Conservation (phyloP, 2,329 filamentous ascomycete genomes). For the Didymellaceae sp. region DNA sequence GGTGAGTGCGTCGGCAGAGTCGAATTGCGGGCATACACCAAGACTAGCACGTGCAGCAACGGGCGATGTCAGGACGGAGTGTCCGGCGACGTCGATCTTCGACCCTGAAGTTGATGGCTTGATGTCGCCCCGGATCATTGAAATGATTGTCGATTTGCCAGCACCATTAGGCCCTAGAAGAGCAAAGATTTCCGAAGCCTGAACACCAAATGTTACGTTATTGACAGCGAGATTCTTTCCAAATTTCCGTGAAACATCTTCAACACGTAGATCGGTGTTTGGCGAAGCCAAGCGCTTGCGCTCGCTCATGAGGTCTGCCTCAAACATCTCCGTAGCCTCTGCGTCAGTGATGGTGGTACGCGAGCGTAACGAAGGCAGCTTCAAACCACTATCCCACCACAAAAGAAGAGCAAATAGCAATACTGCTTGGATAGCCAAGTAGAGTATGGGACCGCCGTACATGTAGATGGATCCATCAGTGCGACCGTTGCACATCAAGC, state of each 20-base stretch:
- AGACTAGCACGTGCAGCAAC: constrained; percentile 75
- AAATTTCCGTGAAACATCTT: constrained; percentile 79
- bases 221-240: constrained; percentile 69
- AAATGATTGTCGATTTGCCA: constrained; percentile 88
- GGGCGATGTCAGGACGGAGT: constrained; percentile 67
- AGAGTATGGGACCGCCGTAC: constrained; percentile 84
- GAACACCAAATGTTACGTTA: constrained; percentile 81
- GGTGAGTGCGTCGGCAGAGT: constrained; percentile 86
- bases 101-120: constrained; percentile 70
- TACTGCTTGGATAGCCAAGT: constrained; percentile 75
- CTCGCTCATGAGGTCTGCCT: constrained; percentile 66
- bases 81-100: constrained; percentile 76
- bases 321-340: constrained; percentile 59
- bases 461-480: constrained; percentile 69
- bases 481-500: constrained; percentile 69
- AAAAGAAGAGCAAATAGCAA: constrained; percentile 74
- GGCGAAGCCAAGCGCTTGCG: constrained; percentile 68
- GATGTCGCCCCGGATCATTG: constrained; percentile 82
- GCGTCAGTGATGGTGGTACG: constrained; percentile 50
- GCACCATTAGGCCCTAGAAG: constrained; percentile 89
- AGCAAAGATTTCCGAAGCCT: constrained; percentile 81
- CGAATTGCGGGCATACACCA: constrained; percentile 79
- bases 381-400: constrained; percentile 41
- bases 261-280: constrained; percentile 74
- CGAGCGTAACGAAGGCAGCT: constrained; percentile 56